A percentile compares a stretch with the other conserved stretches of the same genome.
phyloP scores from a whole-genome alignment of 116 monocot species.

The Zostera marina region DNA sequence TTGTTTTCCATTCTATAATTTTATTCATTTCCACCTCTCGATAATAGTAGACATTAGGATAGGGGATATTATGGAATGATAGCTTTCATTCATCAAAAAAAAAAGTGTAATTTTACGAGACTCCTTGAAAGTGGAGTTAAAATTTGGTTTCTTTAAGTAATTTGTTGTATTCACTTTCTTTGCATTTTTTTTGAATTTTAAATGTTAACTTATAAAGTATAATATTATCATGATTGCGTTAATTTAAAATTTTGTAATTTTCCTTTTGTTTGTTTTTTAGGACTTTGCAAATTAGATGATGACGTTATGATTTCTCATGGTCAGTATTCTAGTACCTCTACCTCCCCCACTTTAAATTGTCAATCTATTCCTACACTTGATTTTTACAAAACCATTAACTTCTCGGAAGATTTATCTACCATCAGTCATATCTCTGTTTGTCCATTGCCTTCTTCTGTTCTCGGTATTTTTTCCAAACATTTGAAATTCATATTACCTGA shows the following conservation, averaged over 20 bases:
- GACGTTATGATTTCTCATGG: background rate
- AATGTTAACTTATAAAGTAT: background rate
- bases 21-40: too few species aligned
- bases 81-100: too few species aligned
- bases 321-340: background rate
- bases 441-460: conserved; percentile 12
- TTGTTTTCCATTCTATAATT: too few species aligned
- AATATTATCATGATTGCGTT: background rate
- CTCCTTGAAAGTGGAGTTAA: too few species aligned
- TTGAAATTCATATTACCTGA: conserved; percentile 17
- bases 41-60: too few species aligned
- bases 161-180: too few species aligned
- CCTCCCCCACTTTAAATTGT: background rate
- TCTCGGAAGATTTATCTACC: background rate
- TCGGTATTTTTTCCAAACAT: conserved; percentile 25
- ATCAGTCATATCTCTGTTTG: background rate
- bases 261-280: background rate
- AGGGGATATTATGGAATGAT: too few species aligned
- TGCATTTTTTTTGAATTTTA: too few species aligned
- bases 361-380: background rate
- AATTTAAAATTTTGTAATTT: background rate
- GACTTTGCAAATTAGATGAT: background rate
- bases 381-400: background rate
- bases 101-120: too few species aligned
- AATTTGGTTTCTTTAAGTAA: too few species aligned